phyloP scores from a whole-genome alignment of 768 basidiomycete genomes.

The Boletellus emodensis region DNA sequence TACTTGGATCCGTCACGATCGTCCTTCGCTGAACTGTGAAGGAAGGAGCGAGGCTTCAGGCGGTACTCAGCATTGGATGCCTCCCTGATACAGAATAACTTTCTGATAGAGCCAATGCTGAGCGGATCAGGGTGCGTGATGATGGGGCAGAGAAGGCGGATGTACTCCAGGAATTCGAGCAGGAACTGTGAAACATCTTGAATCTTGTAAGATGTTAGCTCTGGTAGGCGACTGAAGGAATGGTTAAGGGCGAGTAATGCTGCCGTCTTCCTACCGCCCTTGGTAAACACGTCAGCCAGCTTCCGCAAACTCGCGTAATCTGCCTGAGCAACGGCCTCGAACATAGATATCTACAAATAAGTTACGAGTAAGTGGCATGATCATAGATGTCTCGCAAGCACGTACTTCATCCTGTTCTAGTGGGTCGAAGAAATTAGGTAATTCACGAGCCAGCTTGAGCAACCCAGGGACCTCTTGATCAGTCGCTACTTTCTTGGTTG shows the following conservation, averaged over 20 bases:
- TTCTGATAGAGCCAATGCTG: constrained; percentile 19
- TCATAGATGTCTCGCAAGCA: not conserved
- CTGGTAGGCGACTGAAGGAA: constrained; percentile 3
- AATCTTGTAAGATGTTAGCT: constrained; percentile 22
- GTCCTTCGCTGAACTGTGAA: not conserved
- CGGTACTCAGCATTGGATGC: constrained; percentile 8
- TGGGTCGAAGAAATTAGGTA: constrained; percentile 8
- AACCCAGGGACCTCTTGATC: constrained; percentile 15
- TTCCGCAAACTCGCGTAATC: constrained; percentile 27
- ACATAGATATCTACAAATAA: constrained; percentile 25
- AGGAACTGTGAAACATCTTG: constrained; percentile 9
- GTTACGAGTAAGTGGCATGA: not conserved
- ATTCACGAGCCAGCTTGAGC: constrained; percentile 21
- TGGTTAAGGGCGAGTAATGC: constrained; percentile 11
- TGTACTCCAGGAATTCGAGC: constrained; percentile 4
- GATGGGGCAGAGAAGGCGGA: constrained; percentile 2
- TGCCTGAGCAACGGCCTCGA: constrained; percentile 28
- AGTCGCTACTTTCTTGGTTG: constrained; percentile 2
- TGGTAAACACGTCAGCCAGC: constrained; percentile 32
- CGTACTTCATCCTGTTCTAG: constrained; percentile 13
- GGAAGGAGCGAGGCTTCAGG: constrained; percentile 7
- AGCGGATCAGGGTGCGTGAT: constrained; percentile 7
- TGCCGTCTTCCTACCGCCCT: not conserved
- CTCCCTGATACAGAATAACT: constrained; percentile 22
- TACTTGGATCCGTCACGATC: not conserved